Percentiles rank a stretch among this genome's conserved stretches.
These are phyloP conservation scores for Staphylotrichum longicolle DNA, from an alignment of 495 filamentous ascomycete genomes.

Conservation along the genomic window DNA sequence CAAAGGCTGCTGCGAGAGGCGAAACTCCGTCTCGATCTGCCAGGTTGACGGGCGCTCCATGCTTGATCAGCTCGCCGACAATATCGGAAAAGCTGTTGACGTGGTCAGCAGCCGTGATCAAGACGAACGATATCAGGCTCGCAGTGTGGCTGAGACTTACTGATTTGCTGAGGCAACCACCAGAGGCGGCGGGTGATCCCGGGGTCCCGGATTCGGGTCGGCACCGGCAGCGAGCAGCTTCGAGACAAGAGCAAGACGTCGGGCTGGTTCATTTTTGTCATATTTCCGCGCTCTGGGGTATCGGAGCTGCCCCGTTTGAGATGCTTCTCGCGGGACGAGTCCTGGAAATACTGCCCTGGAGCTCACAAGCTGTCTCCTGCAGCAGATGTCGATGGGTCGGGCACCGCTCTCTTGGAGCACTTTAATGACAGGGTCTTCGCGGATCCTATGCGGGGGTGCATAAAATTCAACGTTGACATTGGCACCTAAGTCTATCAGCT, in stretches of 20 bases:
- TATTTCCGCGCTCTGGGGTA: not conserved
- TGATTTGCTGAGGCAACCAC: conserved; percentile 3
- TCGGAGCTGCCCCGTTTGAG: not conserved
- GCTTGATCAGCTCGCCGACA: conserved; percentile 5
- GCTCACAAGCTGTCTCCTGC: not conserved
- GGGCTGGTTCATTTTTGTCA: not conserved
- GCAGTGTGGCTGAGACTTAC: not conserved
- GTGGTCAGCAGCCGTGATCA: not conserved
- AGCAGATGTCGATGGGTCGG: conserved; percentile 13
- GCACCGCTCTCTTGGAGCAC: not conserved
- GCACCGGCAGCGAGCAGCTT: conserved; percentile 5
- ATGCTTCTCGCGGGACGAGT: not conserved
- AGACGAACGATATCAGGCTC: not conserved
- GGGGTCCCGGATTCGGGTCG: too few species aligned
- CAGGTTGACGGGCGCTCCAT: conserved; percentile 10
- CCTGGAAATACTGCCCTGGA: not conserved
- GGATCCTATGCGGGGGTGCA: not conserved
- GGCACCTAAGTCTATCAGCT: conserved; percentile 9
- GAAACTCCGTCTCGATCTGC: not conserved
- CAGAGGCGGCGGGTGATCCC: not conserved
- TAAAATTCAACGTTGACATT: conserved; percentile 4
- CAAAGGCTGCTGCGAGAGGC: conserved; percentile 8
- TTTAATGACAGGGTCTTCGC: not conserved
- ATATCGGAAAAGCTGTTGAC: not conserved
- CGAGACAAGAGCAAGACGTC: not conserved